Conservation (phyloP, 2,329 filamentous ascomycete genomes). For the Calonectria pteridis region DNA sequence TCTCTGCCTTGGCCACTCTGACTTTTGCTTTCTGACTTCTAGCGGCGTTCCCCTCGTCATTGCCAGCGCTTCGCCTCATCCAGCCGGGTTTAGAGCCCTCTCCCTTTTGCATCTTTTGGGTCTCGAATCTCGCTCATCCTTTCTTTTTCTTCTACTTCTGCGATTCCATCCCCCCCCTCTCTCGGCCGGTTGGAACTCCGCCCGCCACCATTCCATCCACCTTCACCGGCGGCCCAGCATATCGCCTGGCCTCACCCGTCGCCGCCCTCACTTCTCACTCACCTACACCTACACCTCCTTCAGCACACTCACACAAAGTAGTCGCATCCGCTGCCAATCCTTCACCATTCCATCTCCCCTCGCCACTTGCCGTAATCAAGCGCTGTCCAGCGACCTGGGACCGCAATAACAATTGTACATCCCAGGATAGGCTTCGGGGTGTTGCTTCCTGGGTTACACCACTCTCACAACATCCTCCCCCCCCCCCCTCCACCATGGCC, state of each 20-base stretch:
- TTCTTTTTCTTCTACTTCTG: slow-evolving; percentile 8
- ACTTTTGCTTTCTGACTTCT: slow-evolving; percentile 12
- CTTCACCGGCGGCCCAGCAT: slow-evolving; percentile 6
- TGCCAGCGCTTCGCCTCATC: slow-evolving; percentile 27
- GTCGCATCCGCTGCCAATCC: slow-evolving; percentile 5
- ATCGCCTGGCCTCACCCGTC: slow-evolving; percentile 17
- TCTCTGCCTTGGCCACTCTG: slow-evolving; percentile 34
- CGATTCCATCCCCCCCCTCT: not conserved
- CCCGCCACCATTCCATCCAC: slow-evolving; percentile 14
- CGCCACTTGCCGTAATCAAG: slow-evolving; percentile 16
- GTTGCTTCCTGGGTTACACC: slow-evolving; percentile 39
- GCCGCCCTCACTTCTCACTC: not conserved
- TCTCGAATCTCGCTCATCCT: slow-evolving; percentile 6
- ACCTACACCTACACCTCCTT: slow-evolving; percentile 5
- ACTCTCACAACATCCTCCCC: slow-evolving; percentile 31
- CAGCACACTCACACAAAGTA: slow-evolving; percentile 4
- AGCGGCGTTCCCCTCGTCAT: slow-evolving; percentile 4
- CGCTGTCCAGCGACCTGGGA: slow-evolving; percentile 15
- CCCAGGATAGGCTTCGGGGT: slow-evolving; percentile 40
- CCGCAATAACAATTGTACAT: slow-evolving; percentile 22
- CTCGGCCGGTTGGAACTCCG: slow-evolving; percentile 11
- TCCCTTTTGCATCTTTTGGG: not conserved
- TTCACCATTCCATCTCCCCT: not conserved
- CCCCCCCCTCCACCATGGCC: slow-evolving; percentile 40
- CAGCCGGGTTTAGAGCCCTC: slow-evolving; percentile 8